Evolutionary conservation across 306 rosid species (phyloP), one percentile per base, ranked within the genome.

Genomic region (Astragalus glycyphyllos): DNA sequence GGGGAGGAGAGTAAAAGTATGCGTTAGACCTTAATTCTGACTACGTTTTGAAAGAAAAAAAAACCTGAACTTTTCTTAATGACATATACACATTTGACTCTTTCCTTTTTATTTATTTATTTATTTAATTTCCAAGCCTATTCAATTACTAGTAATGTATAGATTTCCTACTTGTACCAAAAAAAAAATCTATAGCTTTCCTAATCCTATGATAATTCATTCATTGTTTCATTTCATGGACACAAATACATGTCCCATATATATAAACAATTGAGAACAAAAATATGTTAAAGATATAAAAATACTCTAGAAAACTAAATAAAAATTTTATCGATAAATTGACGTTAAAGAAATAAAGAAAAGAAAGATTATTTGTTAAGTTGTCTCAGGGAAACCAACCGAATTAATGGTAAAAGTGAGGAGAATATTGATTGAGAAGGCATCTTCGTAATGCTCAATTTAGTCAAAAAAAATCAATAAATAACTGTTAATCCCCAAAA

Each of bases 1-100:
- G 29, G 53, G 4, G 15, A 53, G 48, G 58, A 26, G 59, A 75
- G 50, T 81, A 65, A 81, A 51, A 69, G 73, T 72, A 80, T 76
- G 81, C 85, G 81, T 87, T 84, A 76, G 80, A 72, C 77, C 54
- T 73, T 56, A 60, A 46, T 42, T 42, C 29, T 80, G 87, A 90
- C 82, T 35, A 79, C 75, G 65, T 35, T 20, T 64, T 71, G 47
- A 80, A 86, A 40, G 84, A 82, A 82, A 41, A 80, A 87, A 40
- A 87, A 84, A 82, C 88, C 75, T 73, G 37, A 75, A 47, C 71
- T 74, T 64, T 76, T 63, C 53, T 69, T 47, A 68, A 74, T 80
- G 55, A 62, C 60, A 44, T 63, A 23, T 47, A 47, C 14, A 1
- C 68, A 35, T 66, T 85, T 84, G 77, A 78, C 81, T 70, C 35